Evolutionary conservation across 2,329 filamentous ascomycete genomes (phyloP).

Genomic region (Leptodontidium sp.): DNA sequence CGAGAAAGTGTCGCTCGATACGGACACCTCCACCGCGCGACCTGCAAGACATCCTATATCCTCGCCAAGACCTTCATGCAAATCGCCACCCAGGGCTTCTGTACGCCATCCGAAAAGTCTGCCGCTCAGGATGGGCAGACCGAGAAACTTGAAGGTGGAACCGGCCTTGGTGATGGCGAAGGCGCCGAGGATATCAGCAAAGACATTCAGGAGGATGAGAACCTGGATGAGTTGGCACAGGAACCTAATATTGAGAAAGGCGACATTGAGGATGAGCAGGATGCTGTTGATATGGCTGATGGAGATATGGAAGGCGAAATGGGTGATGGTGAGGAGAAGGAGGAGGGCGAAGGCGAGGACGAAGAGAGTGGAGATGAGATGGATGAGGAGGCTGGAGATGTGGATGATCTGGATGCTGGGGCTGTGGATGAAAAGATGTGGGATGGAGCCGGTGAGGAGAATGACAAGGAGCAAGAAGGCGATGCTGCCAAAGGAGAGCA

Average conservation of each 20-base stretch:
- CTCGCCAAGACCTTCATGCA: conserved; percentile 81
- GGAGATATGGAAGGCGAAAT: conserved; percentile 90
- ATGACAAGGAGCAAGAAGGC: conserved; percentile 82
- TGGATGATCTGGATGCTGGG: conserved; percentile 88
- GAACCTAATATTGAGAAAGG: conserved; percentile 71
- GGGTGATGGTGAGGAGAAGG: conserved; percentile 70
- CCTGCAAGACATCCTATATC: conserved; percentile 77
- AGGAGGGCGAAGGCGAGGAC: conserved; percentile 68
- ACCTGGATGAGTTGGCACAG: conserved; percentile 89
- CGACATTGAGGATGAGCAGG: conserved; percentile 81
- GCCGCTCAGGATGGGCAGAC: conserved; percentile 73
- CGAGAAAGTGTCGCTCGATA: conserved; percentile 65
- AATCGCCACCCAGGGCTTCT: conserved; percentile 87
- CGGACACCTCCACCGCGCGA: conserved; percentile 71
- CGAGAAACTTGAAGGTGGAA: conserved; percentile 88
- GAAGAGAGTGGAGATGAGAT: conserved; percentile 76
- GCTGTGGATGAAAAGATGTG: conserved; percentile 99
- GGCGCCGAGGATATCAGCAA: conserved; percentile 98
- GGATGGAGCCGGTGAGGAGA: conserved; percentile 84
- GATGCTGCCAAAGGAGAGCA: conserved; percentile 76
- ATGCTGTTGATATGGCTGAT: conserved; percentile 91
- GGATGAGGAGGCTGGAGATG: conserved; percentile 89
- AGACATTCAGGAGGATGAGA: conserved; percentile 92
- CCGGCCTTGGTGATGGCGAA: conserved; percentile 92
- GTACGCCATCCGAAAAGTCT: conserved; percentile 83